Conservation (phyloP, 2,329 filamentous ascomycete genomes). For the Aspergillus sp. region DNA sequence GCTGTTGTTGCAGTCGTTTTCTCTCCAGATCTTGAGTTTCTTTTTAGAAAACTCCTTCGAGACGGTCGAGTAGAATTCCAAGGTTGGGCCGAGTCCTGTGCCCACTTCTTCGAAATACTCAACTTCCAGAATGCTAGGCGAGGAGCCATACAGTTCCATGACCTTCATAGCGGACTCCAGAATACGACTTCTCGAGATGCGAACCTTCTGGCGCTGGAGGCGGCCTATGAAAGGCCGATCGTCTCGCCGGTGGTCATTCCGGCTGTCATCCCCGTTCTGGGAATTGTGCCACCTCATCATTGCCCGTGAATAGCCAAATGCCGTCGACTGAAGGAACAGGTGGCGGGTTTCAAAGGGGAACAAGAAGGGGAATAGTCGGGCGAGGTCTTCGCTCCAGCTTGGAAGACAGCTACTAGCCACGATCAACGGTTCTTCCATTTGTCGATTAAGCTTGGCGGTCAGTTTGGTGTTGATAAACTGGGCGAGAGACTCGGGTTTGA, state of each 20-base stretch:
- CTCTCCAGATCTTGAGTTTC: constrained; percentile 94
- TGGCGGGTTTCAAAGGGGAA: constrained; percentile 98
- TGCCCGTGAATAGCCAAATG: constrained; percentile 94
- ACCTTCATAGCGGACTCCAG: constrained; percentile 96
- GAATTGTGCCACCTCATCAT: constrained; percentile 98
- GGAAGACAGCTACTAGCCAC: constrained; percentile 96
- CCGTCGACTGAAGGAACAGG: constrained; percentile 94
- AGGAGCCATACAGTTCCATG: constrained; percentile 98
- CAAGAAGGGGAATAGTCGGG: constrained; percentile 89
- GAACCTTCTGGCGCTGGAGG: constrained; percentile 94
- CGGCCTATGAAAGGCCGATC: constrained; percentile 89
- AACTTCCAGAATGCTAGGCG: constrained; percentile 91
- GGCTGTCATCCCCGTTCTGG: constrained; percentile 75
- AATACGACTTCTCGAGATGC: constrained; percentile 91
- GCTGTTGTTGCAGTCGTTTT: constrained; percentile 70
- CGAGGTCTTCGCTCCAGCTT: constrained; percentile 92
- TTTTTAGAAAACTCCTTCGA: constrained; percentile 97
- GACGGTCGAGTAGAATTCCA: constrained; percentile 97
- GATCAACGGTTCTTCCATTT: constrained; percentile 93
- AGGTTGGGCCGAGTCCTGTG: constrained; percentile 88
- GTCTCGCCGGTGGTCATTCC: constrained; percentile 78
- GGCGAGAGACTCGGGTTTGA: constrained; percentile 78
- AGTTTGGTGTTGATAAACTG: constrained; percentile 99
- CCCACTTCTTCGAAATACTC: constrained; percentile 99
- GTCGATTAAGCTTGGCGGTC: constrained; percentile 94